Base-by-base conservation (phyloP, 495 filamentous ascomycete species). In the Daldinia caldariorum region DNA sequence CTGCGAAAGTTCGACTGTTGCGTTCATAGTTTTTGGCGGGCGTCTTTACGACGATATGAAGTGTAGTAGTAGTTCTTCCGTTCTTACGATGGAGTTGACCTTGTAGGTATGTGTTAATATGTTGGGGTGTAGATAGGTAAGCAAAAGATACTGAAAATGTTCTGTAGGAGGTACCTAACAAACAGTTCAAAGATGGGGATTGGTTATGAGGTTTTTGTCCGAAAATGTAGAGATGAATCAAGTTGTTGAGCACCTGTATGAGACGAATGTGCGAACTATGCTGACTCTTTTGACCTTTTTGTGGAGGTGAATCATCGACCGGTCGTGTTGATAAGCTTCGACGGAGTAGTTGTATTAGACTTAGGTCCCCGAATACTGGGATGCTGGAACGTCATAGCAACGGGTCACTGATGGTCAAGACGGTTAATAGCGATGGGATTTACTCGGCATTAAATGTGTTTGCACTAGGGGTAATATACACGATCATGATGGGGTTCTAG, bases 1-100 rank as follows among this genome's bases (percentile, higher is more conserved):
- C 5, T 34, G 56, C 6, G 50, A 6, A 20, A 32, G 13, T 4
- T 37, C 49, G 37, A 58, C 13, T 18, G 43, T 26, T 35, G 43
- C 35, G 32, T 68, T 65, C 70, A 72, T 72, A 14, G 6, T 67
- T 67, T 60, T 38, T 22, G 29, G 49, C 47, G 35, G 14, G 14
- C 10, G 1, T 22, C 13, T 10, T 35, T 6, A 10, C 56, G 38
- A 14, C 58, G 34, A 20, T 9, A 3, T 16, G 9, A 20, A 18
- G 22, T 41, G 20, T 51, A 20, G 4, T 31, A 10, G 49, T 4
- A 26, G 22, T 12, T 12, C 0, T 4, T 14, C 22, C 22, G 13
- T 32, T 53, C 22, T 26, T 22, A 53, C 1, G 1, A 35, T 7
- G 34, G 34, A 35, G 34, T 26, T 26, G 26, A 26, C 26, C 26